Evolutionary conservation across 2,329 filamentous ascomycete genomes (phyloP).

Genomic region (Aspergillus chevalieri): DNA sequence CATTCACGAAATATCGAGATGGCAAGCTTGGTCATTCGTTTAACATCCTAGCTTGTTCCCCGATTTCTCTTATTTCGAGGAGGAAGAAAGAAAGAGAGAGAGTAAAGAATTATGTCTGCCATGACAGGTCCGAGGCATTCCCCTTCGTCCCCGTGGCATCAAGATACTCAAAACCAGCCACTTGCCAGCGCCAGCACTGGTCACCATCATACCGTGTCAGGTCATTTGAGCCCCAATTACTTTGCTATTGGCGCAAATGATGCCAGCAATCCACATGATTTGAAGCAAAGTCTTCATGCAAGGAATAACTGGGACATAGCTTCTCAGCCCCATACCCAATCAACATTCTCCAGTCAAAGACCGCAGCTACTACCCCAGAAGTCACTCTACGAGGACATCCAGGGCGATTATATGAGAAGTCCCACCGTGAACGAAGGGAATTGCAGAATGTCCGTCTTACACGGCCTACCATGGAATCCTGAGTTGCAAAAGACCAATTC

Average conservation of each 20-base stretch:
- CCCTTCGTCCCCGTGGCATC: conserved; percentile 28
- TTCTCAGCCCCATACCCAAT: conserved; percentile 58
- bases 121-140: conserved; percentile 29
- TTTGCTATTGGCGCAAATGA: conserved; percentile 68
- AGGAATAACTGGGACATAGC: conserved; percentile 67
- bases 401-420: conserved; percentile 53
- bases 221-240: conserved; percentile 67
- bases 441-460: conserved; percentile 13
- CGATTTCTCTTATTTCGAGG: no score
- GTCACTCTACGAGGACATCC: conserved; percentile 76
- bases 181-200: conserved; percentile 14
- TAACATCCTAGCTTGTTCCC: neutral
- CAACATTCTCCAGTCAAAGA: conserved; percentile 51
- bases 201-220: conserved; percentile 12
- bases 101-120: conserved; percentile 12
- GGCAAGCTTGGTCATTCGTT: conserved; percentile 7
- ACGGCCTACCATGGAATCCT: conserved; percentile 13
- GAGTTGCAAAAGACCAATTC: conserved; percentile 1
- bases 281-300: conserved; percentile 52
- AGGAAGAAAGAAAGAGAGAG: conserved; percentile 4
- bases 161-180: conserved; percentile 17
- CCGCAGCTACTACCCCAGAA: conserved; percentile 47
- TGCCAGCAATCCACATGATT: conserved; percentile 57
- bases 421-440: conserved; percentile 15
- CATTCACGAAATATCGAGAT: conserved; percentile 4